Conservation (phyloP, 805 yeast genomes). For the Kodamaea sagamina region DNA sequence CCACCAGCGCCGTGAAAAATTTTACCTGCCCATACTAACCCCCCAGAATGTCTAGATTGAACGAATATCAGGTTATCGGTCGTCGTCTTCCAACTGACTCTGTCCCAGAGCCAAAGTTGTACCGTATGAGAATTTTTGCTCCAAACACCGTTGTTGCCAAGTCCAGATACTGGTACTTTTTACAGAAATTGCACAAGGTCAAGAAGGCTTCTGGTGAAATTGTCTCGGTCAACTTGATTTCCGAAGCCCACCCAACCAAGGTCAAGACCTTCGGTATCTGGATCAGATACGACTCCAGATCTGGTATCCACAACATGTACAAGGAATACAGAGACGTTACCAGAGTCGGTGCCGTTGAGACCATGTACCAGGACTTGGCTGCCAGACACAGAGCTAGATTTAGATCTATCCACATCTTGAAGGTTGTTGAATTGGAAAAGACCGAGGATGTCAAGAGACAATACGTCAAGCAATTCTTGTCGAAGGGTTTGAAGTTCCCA, state of each 20-base stretch:
- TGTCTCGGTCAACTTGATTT: conserved; percentile 86
- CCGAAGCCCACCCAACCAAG: conserved; percentile 97
- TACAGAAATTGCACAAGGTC: conserved; percentile 98
- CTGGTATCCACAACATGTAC: conserved; percentile 99
- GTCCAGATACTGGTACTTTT: conserved; percentile 99
- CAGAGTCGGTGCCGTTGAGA: conserved; percentile 98
- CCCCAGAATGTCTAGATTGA: conserved; percentile 79
- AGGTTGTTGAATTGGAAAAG: conserved; percentile 98
- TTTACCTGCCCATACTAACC: conserved; percentile 12
- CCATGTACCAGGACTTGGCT: conserved; percentile 99
- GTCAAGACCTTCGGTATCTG: conserved; percentile 99
- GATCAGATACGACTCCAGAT: conserved; percentile 99
- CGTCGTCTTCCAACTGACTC: conserved; percentile 99
- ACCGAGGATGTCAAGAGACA: conserved; percentile 98
- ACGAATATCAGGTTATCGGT: conserved; percentile 99
- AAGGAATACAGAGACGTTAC: conserved; percentile 99
- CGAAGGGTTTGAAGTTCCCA: conserved; percentile 98
- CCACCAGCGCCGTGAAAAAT: background rate
- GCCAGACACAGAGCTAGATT: conserved; percentile 99
- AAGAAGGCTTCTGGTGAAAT: conserved; percentile 99
- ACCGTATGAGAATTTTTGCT: conserved; percentile 99
- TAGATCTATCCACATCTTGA: conserved; percentile 98
- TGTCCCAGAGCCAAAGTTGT: conserved; percentile 99
- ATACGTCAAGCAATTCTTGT: conserved; percentile 95
- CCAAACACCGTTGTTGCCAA: conserved; percentile 98